A percentile compares a stretch with the other conserved stretches of the same genome.
Evolutionary conservation across 805 yeast species (phyloP).

Genomic region (Candida awuae): DNA sequence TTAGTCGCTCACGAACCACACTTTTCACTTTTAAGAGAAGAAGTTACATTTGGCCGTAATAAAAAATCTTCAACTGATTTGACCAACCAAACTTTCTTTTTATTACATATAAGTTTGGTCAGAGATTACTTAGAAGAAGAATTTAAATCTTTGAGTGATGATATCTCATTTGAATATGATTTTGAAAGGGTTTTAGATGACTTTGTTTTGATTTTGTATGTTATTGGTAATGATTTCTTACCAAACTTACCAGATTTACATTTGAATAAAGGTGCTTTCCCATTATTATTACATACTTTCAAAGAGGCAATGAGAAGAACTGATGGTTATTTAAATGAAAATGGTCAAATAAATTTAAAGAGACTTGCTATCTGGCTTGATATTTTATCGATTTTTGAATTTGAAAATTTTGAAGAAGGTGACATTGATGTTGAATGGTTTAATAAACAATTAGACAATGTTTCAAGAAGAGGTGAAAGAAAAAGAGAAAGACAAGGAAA

Average conservation of each 20-base stretch:
- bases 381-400: constrained; percentile 69
- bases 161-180: constrained; percentile 59
- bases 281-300: constrained; percentile 82
- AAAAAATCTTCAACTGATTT: constrained; percentile 35
- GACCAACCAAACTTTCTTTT: constrained; percentile 69
- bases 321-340: constrained; percentile 80
- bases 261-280: constrained; percentile 92
- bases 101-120: constrained; percentile 77
- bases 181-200: constrained; percentile 91
- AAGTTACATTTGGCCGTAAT: constrained; percentile 73
- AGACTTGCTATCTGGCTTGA: constrained; percentile 72
- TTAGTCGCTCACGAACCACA: constrained; percentile 93
- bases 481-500: constrained; percentile 61
- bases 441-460: constrained; percentile 72
- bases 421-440: constrained; percentile 89
- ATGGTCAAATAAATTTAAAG: constrained; percentile 70
- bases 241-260: constrained; percentile 94
- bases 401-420: constrained; percentile 75
- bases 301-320: constrained; percentile 64
- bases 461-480: constrained; percentile 64
- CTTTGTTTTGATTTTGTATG: constrained; percentile 83
- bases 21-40: constrained; percentile 88
- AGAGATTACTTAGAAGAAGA: constrained; percentile 90
- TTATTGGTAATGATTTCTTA: constrained; percentile 95
- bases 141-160: constrained; percentile 60